Base-by-base conservation (phyloP, 208 protist species). In the Tritrichomonas musculus region DNA sequence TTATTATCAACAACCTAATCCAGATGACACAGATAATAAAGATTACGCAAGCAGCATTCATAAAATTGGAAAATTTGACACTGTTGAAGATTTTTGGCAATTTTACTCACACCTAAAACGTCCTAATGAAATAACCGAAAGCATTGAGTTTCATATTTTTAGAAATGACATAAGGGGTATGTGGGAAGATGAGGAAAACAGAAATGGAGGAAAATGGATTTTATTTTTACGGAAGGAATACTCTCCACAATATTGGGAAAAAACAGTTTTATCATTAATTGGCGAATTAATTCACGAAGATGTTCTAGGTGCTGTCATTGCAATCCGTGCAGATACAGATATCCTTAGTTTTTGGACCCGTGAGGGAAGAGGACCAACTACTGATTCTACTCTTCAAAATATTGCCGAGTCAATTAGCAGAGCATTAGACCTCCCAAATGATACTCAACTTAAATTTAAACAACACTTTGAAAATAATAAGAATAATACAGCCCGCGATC, bases 171-270 rank as follows among this genome's bases (percentile, higher is more conserved):
- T 20, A 9, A 33, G 73, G 17, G n/a, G 39, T n/a, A 82, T 82
- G 73, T 82, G 73, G 73, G 73, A 82, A 82, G 73, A 82, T n/a
- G 73, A 82, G 50, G 73, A 49, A 30, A 82, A 82, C 41, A 25
- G 73, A 25, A 30, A n/a, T n/a, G 73, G 73, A n/a, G 73, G 73
- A 0, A 53, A 33, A 47, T 82, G 47, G 4, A 20, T 49, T 9
- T 25, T 82, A 47, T 9, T 4, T 20, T 53, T 49, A n/a, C 73
- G 25, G 41, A 82, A 82, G 50, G 5, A 50, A 3, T 41, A 82
- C 17, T n/a, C 30, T 53, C 47, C 47, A 50, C n/a, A 8, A 50
- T 47, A 8, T 33, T 82, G 73, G 73, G 73, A 82, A 30, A 25
- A 36, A 22, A n/a, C 50, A 50, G 73, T 82, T 82, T 53, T 82